Conservation (phyloP, 345 rosid species). For the Erysimum cheiranthoides region DNA sequence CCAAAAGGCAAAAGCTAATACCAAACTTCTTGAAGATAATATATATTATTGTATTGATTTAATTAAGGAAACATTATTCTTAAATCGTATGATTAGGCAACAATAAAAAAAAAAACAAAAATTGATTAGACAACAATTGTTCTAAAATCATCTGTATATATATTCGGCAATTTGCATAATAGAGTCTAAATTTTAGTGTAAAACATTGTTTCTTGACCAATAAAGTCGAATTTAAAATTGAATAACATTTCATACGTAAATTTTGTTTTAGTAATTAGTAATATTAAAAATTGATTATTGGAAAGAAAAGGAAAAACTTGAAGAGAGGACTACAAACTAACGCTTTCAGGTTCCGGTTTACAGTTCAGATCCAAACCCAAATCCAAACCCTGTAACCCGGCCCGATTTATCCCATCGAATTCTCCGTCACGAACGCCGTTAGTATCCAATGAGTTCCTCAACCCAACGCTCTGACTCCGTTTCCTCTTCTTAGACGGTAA, state of each 20-base stretch:
- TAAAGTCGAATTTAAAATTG: background rate
- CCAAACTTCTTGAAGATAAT: background rate
- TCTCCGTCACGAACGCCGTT: constrained; percentile 42
- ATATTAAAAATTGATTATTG: constrained; percentile 1
- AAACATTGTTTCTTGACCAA: background rate
- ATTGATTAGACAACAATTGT: too few species aligned
- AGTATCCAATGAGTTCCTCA: constrained; percentile 16
- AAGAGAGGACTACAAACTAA: constrained; percentile 27
- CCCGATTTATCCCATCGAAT: constrained; percentile 26
- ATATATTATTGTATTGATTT: background rate
- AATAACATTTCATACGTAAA: too few species aligned
- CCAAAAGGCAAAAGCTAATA: constrained; percentile 2
- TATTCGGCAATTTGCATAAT: background rate
- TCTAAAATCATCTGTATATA: background rate
- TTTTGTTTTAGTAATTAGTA: background rate
- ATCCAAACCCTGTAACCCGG: constrained; percentile 38
- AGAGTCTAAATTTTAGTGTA: background rate
- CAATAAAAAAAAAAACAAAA: too few species aligned
- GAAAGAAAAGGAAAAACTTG: background rate
- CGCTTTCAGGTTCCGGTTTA: constrained; percentile 43
- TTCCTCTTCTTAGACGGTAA: constrained; percentile 48
- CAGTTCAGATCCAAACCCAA: constrained; percentile 46
- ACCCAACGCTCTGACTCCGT: constrained; percentile 37
- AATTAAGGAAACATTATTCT: background rate
- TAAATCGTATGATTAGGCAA: background rate